Percentiles rank a stretch among this genome's conserved stretches.
Conservation (phyloP, 83 land plant species). For the Diphasiastrum complanatum region DNA sequence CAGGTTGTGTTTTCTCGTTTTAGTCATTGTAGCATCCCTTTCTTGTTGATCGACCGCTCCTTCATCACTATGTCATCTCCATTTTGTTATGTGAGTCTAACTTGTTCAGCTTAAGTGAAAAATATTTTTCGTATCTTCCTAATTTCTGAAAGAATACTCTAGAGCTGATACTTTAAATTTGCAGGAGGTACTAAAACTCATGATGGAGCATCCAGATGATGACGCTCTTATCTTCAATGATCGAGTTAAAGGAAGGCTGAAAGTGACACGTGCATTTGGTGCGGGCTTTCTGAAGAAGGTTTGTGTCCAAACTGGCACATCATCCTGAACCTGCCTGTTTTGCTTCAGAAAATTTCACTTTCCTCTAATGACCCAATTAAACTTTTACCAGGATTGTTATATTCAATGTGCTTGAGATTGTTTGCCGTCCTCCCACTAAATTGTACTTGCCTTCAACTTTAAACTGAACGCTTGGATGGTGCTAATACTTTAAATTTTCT, state of each 20-base stretch:
- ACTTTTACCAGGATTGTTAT: not conserved
- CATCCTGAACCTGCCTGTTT: not conserved
- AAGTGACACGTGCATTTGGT: slow-evolving; percentile 88
- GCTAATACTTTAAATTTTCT: not conserved
- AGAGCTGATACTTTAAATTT: not conserved
- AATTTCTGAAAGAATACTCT: not conserved
- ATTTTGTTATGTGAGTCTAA: no score
- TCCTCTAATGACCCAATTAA: slow-evolving; percentile 9
- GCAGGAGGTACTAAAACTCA: slow-evolving; percentile 71
- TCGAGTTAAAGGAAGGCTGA: slow-evolving; percentile 81
- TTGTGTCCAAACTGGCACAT: not conserved
- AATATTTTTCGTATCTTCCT: not conserved
- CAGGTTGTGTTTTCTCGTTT: slow-evolving; percentile 45
- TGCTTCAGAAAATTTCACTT: not conserved
- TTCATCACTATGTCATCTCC: no score
- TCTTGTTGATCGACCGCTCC: no score
- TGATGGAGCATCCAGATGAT: slow-evolving; percentile 78
- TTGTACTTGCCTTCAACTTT: not conserved
- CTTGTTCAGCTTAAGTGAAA: no score
- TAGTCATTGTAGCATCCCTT: not conserved
- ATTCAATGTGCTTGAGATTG: no score
- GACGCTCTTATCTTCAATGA: slow-evolving; percentile 41
- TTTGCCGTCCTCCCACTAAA: not conserved
- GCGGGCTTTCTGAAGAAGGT: slow-evolving; percentile 94
- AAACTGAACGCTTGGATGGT: not conserved